Evolutionary conservation across 192 early-diverging fungal genomes (phyloP), one percentile per base, ranked within the genome.

Genomic region (Coemansia sp.): DNA sequence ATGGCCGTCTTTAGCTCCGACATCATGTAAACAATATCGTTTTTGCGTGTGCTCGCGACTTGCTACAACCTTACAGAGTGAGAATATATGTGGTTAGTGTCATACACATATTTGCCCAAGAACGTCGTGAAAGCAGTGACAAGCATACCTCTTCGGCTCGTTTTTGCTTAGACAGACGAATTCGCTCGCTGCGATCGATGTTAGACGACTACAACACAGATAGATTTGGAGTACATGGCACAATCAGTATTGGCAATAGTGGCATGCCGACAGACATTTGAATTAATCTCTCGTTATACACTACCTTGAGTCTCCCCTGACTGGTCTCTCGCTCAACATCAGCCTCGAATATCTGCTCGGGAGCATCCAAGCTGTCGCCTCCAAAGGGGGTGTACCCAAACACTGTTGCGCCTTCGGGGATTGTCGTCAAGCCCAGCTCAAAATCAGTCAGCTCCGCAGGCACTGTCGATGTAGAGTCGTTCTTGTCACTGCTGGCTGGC

Each of bases 121-220:
- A 38, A 20, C 20, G 20, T 51, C 49, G 20, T 51, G 3, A n/a
- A 20, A 8, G 33, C 33, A 38, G 18, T 38, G 59, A 38, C 5
- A 29, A 46, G 34, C 61, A 66, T 78, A 71, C 72, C 65, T 84
- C 77, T 7, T 72, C 66, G 18, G 49, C 65, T 10, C 82, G 76
- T 22, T 63, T 43, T 42, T 79, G 71, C 29, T 62, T 51, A 15
- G 76, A 77, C 0, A 73, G 34, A 6, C 68, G 67, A 47, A 84
- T 84, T n/a, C 82, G 82, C 20, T 84, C 82, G 47, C 38, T 71
- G 42, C 82, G 82, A 64, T 69, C 71, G 41, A 76, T 38, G 12
- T 16, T 47, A 0, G 67, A 38, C 12, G 40, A 24, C 74, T 71
- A 60, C 16, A 66, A 38, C 27, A 15, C 18, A 59, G 36, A 68